A percentile compares a stretch with the other conserved stretches of the same genome.
Evolutionary conservation across 371 early-diverging fungal genomes (phyloP).

Genomic region (Haplosporangium sp.): DNA sequence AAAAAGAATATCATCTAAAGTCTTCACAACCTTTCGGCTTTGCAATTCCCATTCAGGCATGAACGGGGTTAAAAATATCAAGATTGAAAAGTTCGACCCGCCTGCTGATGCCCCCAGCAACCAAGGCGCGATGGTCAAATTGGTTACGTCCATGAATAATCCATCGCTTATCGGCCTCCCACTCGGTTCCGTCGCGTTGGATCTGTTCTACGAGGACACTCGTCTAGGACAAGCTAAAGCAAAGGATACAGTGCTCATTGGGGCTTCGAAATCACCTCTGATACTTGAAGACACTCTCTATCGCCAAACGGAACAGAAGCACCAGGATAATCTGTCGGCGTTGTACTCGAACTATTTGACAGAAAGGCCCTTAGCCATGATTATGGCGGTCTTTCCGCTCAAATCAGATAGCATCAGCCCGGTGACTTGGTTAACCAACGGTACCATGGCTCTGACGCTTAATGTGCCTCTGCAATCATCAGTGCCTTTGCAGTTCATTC

Average conservation of each 20-base stretch:
- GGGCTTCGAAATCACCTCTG: slow-evolving; percentile 42
- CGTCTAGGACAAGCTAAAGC: slow-evolving; percentile 61
- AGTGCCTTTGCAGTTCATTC: slow-evolving; percentile 59
- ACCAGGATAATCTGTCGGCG: slow-evolving; percentile 54
- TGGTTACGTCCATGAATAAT: slow-evolving; percentile 60
- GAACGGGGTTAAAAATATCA: slow-evolving; percentile 63
- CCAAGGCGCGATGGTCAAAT: slow-evolving; percentile 60
- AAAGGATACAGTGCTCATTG: slow-evolving; percentile 54
- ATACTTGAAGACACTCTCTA: slow-evolving; percentile 60
- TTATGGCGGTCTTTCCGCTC: slow-evolving; percentile 66
- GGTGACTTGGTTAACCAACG: slow-evolving; percentile 64
- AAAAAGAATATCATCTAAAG: too few relatives aligned
- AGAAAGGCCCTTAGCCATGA: slow-evolving; percentile 59
- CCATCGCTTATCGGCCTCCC: slow-evolving; percentile 68
- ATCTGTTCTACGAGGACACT: slow-evolving; percentile 61
- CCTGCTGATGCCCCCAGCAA: slow-evolving; percentile 63
- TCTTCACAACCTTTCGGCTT: too few relatives aligned
- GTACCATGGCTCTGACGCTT: slow-evolving; percentile 50
- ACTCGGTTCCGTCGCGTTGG: slow-evolving; percentile 63
- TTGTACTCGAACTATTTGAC: slow-evolving; percentile 63
- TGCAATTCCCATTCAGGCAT: slow-evolving; percentile 8
- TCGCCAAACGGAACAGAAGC: slow-evolving; percentile 55
- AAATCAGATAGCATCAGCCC: slow-evolving; percentile 62
- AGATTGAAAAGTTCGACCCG: slow-evolving; percentile 60
- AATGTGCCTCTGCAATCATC: slow-evolving; percentile 24